Base-by-base conservation (phyloP, 2,329 filamentous ascomycete genomes). In the Fusarium sp. region DNA sequence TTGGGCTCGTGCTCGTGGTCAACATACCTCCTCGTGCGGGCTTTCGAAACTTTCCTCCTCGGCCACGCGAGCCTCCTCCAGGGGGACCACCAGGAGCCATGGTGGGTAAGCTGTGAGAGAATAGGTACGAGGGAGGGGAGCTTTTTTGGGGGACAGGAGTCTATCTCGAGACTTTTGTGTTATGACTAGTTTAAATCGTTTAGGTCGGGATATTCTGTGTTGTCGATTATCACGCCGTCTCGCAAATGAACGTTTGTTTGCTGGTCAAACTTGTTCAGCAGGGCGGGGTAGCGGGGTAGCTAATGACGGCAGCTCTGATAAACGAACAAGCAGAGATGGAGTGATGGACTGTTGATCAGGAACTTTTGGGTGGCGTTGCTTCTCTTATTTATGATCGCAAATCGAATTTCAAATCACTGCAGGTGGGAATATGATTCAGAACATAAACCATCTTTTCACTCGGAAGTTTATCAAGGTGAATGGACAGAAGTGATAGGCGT, bases 41-140 rank as follows among this genome's bases (percentile, higher is more conserved):
- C 86, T 98, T 98, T 86, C 91, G 93, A 83, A 95, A 97, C 85
- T 98, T 98, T 83, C 95, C 94, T 78, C 93, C 94, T 80, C 95
- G 93, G 77, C 94, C 94, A 80, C 94, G 89, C 73, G 91, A 87
- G 81, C 81, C 85, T 51, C 59, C 46, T 72, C 85, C 85, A 46
- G 86, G 82, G 62, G 86, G 82, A 18, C 63, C 63, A 41, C 63
- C 63, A 66, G 80, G 80, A 79, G 85, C 81, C 87, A 89, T 87
- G 56, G 77, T 83, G 78, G 66, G 51, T 33, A 39, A 63, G 51
- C 42, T 56, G 42, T 63, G 42, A 41, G 61, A 33, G 52, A 55
- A 38, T 54, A 39, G 60, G 54, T 63, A 44, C 51, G 46, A 41
- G 12, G 41, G 37, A 55, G 19, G 31, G 25, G n/a, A 58, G 11